These are phyloP conservation scores for Yamadazyma kanchanaburiensis DNA, from an alignment of 1,139 yeast genomes.

Conservation along the genomic window DNA sequence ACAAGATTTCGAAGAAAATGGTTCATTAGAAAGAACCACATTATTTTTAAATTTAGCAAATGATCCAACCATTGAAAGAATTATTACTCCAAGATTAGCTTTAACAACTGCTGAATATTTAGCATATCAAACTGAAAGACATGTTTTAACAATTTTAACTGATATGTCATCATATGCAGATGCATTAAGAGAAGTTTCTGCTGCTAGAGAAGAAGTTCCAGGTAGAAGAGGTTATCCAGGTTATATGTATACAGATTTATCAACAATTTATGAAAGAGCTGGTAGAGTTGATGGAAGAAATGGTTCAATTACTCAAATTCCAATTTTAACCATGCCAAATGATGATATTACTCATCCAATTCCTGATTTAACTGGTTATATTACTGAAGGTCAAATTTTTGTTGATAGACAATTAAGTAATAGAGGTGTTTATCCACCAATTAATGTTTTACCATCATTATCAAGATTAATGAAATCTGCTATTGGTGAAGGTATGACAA, in stretches of 20 bases:
- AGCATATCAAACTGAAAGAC: slow-evolving; percentile 99
- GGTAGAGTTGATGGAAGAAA: slow-evolving; percentile 99
- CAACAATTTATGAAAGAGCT: slow-evolving; percentile 98
- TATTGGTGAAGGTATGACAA: slow-evolving; percentile 99
- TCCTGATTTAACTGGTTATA: slow-evolving; percentile 99
- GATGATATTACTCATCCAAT: slow-evolving; percentile 99
- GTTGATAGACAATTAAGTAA: slow-evolving; percentile 94
- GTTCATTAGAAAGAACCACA: slow-evolving; percentile 95
- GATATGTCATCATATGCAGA: slow-evolving; percentile 99
- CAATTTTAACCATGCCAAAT: slow-evolving; percentile 98
- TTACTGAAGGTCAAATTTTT: slow-evolving; percentile 97
- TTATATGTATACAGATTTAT: slow-evolving; percentile 99
- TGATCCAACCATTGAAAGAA: slow-evolving; percentile 99
- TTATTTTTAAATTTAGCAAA: slow-evolving; percentile 95
- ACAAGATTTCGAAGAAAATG: slow-evolving; percentile 99
- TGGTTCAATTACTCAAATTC: slow-evolving; percentile 98
- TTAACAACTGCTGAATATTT: slow-evolving; percentile 97
- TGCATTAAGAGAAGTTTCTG: slow-evolving; percentile 98
- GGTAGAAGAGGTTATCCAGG: slow-evolving; percentile 99
- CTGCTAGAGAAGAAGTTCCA: slow-evolving; percentile 99
- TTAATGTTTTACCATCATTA: slow-evolving; percentile 93
- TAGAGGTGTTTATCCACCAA: slow-evolving; percentile 98
- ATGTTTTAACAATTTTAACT: slow-evolving; percentile 93
- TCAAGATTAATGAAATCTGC: slow-evolving; percentile 99
- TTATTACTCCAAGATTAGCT: slow-evolving; percentile 98